A percentile compares a stretch with the other conserved stretches of the same genome.
phyloP scores from a whole-genome alignment of 169 alveolate species.

The Eimeria maxima region DNA sequence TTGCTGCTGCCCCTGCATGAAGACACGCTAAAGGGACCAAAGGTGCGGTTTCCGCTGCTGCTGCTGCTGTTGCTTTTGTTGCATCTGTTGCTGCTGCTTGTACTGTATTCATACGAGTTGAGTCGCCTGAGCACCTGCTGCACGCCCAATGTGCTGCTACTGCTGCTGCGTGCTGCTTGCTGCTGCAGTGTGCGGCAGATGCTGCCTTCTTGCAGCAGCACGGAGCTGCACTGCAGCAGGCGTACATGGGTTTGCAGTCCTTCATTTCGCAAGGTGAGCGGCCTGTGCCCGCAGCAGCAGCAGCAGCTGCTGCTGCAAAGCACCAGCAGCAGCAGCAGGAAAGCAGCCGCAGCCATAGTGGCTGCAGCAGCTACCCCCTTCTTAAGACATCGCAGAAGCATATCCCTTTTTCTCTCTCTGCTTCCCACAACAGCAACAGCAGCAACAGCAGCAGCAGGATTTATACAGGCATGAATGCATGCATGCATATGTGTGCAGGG shows the following conservation, averaged over 20 bases:
- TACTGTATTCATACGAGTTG: neutral
- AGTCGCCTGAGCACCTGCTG: neutral
- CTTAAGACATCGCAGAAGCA: neutral
- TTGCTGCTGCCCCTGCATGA: conserved; percentile 90
- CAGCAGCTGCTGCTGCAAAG: neutral
- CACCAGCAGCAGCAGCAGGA: neutral
- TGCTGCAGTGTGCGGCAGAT: neutral
- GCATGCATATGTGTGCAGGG: neutral
- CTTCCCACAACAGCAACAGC: neutral
- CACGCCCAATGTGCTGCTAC: neutral
- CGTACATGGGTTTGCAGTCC: conserved; percentile 2
- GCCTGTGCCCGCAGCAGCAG: neutral
- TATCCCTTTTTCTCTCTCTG: no score
- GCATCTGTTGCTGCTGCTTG: neutral
- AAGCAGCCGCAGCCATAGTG: neutral
- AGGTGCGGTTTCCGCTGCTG: conserved; percentile 79
- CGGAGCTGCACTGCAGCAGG: conserved; percentile 62
- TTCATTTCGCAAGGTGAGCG: neutral
- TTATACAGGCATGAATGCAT: neutral
- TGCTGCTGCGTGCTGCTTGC: neutral
- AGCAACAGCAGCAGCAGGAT: conserved; percentile 8
- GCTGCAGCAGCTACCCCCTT: neutral
- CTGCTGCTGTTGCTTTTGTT: neutral
- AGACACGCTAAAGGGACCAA: conserved; percentile 90
- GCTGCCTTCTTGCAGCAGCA: conserved; percentile 11